These are phyloP conservation scores for Blastobotrys ciferrii DNA, from an alignment of 1,139 yeast genomes.

Conservation along the genomic window DNA sequence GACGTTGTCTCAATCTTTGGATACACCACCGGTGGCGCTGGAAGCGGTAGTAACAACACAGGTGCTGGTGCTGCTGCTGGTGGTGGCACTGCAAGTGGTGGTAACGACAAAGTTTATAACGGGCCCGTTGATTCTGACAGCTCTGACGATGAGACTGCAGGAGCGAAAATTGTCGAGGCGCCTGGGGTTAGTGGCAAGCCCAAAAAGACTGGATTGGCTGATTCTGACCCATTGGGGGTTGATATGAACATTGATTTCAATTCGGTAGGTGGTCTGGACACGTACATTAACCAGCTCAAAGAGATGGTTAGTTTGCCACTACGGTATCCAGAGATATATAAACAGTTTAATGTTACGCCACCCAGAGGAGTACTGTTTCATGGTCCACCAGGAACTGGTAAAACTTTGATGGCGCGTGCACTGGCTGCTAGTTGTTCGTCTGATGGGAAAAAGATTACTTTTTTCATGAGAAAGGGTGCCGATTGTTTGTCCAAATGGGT, in stretches of 20 bases:
- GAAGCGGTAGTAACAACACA: slow-evolving; percentile 38
- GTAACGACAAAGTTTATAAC: slow-evolving; percentile 27
- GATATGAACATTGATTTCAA: slow-evolving; percentile 90
- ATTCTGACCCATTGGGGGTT: slow-evolving; percentile 91
- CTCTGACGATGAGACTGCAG: slow-evolving; percentile 52
- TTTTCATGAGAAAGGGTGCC: slow-evolving; percentile 98
- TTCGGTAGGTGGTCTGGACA: slow-evolving; percentile 89
- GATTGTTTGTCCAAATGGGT: slow-evolving; percentile 98
- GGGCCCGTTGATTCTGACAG: slow-evolving; percentile 52
- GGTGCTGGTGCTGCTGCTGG: slow-evolving; percentile 74
- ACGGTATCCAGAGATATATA: slow-evolving; percentile 89
- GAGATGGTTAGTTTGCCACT: slow-evolving; percentile 97
- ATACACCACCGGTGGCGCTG: background rate
- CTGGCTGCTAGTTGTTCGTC: slow-evolving; percentile 93
- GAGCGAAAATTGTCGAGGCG: slow-evolving; percentile 40
- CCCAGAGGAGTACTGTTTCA: slow-evolving; percentile 97
- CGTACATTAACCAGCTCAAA: slow-evolving; percentile 84
- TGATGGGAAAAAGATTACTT: slow-evolving; percentile 73
- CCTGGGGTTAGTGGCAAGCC: slow-evolving; percentile 44
- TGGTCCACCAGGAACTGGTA: slow-evolving; percentile 99
- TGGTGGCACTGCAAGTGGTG: slow-evolving; percentile 53
- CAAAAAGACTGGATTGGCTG: slow-evolving; percentile 69
- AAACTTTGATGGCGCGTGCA: slow-evolving; percentile 96
- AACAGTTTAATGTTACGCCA: slow-evolving; percentile 87
- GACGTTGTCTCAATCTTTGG: slow-evolving; percentile 99